phyloP scores from a whole-genome alignment of 306 rosid species.

The Adenanthera pavonina region DNA sequence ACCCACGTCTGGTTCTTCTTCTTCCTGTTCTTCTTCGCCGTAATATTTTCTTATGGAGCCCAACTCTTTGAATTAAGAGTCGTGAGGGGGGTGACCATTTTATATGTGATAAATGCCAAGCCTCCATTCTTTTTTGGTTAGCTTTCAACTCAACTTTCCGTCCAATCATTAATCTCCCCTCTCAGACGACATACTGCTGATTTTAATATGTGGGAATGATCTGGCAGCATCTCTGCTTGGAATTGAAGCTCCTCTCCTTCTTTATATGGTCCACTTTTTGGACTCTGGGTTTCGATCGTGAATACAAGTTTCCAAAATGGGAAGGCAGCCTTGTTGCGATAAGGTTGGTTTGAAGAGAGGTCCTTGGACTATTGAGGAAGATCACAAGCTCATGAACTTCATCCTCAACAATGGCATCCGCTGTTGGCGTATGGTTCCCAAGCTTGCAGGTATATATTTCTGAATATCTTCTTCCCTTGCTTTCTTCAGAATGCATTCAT shows the following conservation, averaged over 20 bases:
- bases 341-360: conserved; percentile 94
- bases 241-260: conserved; percentile 48
- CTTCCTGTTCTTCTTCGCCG: conserved; percentile 26
- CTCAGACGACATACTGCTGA: conserved; percentile 59
- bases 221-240: conserved; percentile 97
- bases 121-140: conserved; percentile 43
- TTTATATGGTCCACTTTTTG: conserved; percentile 41
- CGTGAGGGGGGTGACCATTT: conserved; percentile 33
- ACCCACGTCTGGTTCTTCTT: conserved; percentile 53
- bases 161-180: conserved; percentile 89
- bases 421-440: conserved; percentile 97
- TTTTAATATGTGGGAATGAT: conserved; percentile 64
- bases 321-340: conserved; percentile 95
- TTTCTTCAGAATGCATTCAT: not conserved
- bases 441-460: conserved; percentile 77
- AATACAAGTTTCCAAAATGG: conserved; percentile 55
- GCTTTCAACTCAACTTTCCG: conserved; percentile 55
- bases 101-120: conserved; percentile 53
- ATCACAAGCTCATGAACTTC: conserved; percentile 84
- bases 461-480: not conserved
- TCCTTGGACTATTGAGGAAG: conserved; percentile 98
- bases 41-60: conserved; percentile 25
- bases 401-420: conserved; percentile 94
- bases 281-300: conserved; percentile 2
- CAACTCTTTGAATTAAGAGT: conserved; percentile 39